Base-by-base conservation (phyloP, 2,329 filamentous ascomycete species). In the Fusarium zealandicum region DNA sequence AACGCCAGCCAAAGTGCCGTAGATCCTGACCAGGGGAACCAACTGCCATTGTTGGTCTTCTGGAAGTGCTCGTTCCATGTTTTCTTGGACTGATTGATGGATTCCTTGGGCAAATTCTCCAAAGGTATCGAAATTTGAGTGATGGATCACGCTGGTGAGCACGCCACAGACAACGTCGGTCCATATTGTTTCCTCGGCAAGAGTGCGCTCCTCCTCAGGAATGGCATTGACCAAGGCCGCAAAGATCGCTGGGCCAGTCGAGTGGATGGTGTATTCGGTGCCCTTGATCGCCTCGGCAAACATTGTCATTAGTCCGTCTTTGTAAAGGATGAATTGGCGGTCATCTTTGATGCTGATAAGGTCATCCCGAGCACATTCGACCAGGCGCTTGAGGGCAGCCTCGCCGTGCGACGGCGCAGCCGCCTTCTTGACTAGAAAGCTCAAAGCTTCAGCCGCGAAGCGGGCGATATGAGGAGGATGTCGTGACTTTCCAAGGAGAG, bases 401-500 rank as follows among this genome's bases (percentile, higher is more conserved):
- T 93, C 89, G 63, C 91, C 87, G 60, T 90, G 85, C 49, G 91
- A 90, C 3, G 87, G 83, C 13, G 89, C 83, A 2, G 90, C 93
- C 6, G 93, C 90, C 76, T 97, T 98, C 69, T 92, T 89, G 16
- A 99, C 82, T 16, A 99, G 79, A 69, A 98, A 99, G 63, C 93
- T 96, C 77, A 99, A 83, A 3, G 95, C 91, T 75, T 99, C 95
- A 20, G 95, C 95, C 11, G 93, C 90, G 73, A 98, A 99, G 48
- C 93, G 86, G 18, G 91, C 89, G 62, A 97, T 91, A 73, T 96
- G 93, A 13, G 87, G 84, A 61, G 93, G 95, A 61, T 93, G 91
- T 51, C 85, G 85, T 51, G 87, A 81, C 72, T 90, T 93, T 59
- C 93, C 95, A 25, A 99, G 83, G 45, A 98, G 82, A 3, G 92